These are phyloP conservation scores for Mycena chlorophos DNA, from an alignment of 768 basidiomycete genomes.

Conservation along the genomic window DNA sequence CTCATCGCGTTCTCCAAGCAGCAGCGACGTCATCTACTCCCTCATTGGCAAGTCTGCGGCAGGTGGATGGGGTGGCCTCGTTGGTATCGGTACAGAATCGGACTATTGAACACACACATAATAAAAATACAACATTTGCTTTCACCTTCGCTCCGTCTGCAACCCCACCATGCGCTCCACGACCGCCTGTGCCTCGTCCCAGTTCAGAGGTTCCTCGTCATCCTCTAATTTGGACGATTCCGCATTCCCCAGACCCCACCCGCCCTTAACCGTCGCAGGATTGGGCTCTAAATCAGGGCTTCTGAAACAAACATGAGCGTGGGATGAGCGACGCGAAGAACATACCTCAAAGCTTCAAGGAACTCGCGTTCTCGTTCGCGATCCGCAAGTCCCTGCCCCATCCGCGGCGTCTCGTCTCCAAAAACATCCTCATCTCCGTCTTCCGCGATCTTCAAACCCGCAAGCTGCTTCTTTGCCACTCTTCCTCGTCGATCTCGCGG, in stretches of 20 bases:
- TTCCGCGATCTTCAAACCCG: conserved; percentile 29
- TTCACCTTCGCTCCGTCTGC: conserved; percentile 33
- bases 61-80: conserved; percentile 37
- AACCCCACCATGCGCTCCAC: conserved; percentile 63
- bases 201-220: conserved; percentile 64
- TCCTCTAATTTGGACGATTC: conserved; percentile 49
- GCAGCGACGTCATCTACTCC: conserved; percentile 36
- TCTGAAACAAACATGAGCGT: conserved; percentile 31
- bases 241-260: conserved; percentile 75
- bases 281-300: conserved; percentile 52
- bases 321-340: not conserved
- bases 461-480: conserved; percentile 55
- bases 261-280: conserved; percentile 52
- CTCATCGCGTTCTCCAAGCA: conserved; percentile 22
- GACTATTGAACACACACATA: conserved; percentile 19
- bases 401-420: conserved; percentile 57
- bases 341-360: conserved; percentile 52
- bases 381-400: conserved; percentile 37
- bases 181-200: conserved; percentile 70
- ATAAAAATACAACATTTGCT: conserved; percentile 13
- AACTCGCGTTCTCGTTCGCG: conserved; percentile 56
- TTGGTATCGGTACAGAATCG: conserved; percentile 39
- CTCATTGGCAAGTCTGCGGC: conserved; percentile 35
- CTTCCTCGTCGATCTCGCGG: conserved; percentile 81
- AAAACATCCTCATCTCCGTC: conserved; percentile 42